Percentiles rank a stretch among this genome's conserved stretches.
These are phyloP conservation scores for Paradendryphiella salina DNA, from an alignment of 2,329 filamentous ascomycete species.

Conservation along the genomic window DNA sequence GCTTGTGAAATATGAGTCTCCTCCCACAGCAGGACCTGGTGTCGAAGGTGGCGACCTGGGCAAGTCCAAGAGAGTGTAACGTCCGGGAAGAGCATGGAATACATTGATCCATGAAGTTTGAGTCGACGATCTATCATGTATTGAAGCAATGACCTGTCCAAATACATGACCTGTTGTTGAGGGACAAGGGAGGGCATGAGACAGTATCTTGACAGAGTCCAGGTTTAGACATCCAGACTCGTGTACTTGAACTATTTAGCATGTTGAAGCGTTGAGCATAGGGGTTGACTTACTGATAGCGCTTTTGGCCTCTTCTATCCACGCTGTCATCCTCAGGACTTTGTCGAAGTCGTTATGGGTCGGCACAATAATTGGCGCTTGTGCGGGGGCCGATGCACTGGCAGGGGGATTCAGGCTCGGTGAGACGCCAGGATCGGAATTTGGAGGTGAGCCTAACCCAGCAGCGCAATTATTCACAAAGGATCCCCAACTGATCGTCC, in stretches of 20 bases:
- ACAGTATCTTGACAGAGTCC: conserved; percentile 59
- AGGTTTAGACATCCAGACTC: conserved; percentile 39
- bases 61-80: conserved; percentile 64
- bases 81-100: conserved; percentile 64
- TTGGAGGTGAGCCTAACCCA: conserved; percentile 48
- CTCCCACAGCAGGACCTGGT: conserved; percentile 55
- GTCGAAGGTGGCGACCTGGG: conserved; percentile 66
- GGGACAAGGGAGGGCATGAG: conserved; percentile 63
- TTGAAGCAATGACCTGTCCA: conserved; percentile 57
- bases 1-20: conserved; percentile 64
- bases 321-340: conserved; percentile 33
- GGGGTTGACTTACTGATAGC: conserved; percentile 38
- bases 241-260: conserved; percentile 32
- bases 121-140: conserved; percentile 58
- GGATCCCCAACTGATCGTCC: conserved; percentile 48
- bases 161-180: conserved; percentile 57
- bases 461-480: conserved; percentile 43
- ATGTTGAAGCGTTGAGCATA: neutral
- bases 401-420: conserved; percentile 31
- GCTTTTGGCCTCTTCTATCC: conserved; percentile 38
- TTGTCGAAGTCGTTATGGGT: conserved; percentile 28
- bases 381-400: conserved; percentile 25
- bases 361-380: conserved; percentile 35
- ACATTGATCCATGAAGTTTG: conserved; percentile 65
- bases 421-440: conserved; percentile 44